Percentiles rank a stretch among this genome's conserved stretches.
Evolutionary conservation across 2,329 filamentous ascomycete species (phyloP).

Genomic region (Nakataea oryzae): DNA sequence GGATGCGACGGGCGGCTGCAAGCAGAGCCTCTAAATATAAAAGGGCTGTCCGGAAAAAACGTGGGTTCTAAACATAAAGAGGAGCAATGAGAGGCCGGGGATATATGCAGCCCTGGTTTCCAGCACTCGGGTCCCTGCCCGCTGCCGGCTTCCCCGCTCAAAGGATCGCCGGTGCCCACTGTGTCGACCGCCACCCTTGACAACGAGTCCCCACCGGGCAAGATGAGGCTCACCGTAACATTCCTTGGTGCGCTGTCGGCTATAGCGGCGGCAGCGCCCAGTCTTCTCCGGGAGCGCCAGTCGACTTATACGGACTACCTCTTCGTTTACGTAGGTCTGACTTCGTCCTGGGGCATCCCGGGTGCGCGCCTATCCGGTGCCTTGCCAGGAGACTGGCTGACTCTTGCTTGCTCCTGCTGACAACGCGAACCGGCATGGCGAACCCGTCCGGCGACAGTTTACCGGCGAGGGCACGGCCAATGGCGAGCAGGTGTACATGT

Average conservation of each 20-base stretch:
- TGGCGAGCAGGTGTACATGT: conserved; percentile 42
- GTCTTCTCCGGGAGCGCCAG: background rate
- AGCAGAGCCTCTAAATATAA: background rate
- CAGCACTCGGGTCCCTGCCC: too few species aligned
- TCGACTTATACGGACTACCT: background rate
- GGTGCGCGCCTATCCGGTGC: too few species aligned
- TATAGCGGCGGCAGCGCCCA: background rate
- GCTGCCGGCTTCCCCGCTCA: background rate
- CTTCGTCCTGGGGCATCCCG: too few species aligned
- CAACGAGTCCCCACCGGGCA: background rate
- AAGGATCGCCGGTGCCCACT: background rate
- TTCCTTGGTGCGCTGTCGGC: background rate
- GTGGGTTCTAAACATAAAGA: background rate
- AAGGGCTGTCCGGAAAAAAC: background rate
- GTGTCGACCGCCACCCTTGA: background rate
- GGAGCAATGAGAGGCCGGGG: background rate
- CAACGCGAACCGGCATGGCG: background rate
- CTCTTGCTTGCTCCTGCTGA: background rate
- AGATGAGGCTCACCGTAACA: background rate
- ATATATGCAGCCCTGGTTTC: background rate
- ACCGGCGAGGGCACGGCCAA: conserved; percentile 4
- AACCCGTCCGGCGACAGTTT: conserved; percentile 1
- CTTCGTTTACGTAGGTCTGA: background rate
- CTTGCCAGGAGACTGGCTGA: background rate
- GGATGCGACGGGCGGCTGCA: background rate